Evolutionary conservation across 148 eudicot species (phyloP).

Genomic region (Suaeda aralocaspica): DNA sequence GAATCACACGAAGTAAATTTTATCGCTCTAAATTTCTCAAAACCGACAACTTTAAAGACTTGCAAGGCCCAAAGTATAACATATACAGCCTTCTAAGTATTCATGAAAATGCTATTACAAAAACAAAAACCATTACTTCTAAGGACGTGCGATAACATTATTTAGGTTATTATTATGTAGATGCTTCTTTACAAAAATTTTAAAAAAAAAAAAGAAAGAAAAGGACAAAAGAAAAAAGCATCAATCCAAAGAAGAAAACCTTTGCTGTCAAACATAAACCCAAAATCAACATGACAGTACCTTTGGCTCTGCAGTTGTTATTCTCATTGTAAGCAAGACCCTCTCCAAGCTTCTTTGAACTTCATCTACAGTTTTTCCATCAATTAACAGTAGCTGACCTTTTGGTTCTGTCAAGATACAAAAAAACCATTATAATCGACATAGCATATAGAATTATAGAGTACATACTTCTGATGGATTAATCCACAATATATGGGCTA

Average conservation of each 20-base stretch:
- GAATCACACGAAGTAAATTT: background rate
- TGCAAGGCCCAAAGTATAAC: no score
- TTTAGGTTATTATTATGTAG: no score
- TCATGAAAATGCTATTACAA: no score
- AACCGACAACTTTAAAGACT: background rate
- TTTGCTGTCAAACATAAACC: background rate
- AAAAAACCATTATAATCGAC: background rate
- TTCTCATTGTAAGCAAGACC: conserved; percentile 88
- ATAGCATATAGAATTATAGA: no score
- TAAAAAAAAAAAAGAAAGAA: no score
- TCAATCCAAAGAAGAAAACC: background rate
- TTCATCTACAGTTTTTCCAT: conserved; percentile 93
- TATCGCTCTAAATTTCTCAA: background rate
- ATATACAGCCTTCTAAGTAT: no score
- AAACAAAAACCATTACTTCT: no score
- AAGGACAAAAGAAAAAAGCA: background rate
- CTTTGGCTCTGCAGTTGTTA: conserved; percentile 88
- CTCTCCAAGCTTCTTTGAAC: conserved; percentile 82
- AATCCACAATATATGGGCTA: no score
- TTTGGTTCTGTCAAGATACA: conserved; percentile 66
- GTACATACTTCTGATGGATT: no score
- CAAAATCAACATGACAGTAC: conserved; percentile 32
- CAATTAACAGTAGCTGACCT: conserved; percentile 85
- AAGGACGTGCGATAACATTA: no score
- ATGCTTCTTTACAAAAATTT: no score